Percentiles rank a stretch among this genome's conserved stretches.
phyloP scores from a whole-genome alignment of 164 flowering plant genomes.

The Akebia trifoliata region DNA sequence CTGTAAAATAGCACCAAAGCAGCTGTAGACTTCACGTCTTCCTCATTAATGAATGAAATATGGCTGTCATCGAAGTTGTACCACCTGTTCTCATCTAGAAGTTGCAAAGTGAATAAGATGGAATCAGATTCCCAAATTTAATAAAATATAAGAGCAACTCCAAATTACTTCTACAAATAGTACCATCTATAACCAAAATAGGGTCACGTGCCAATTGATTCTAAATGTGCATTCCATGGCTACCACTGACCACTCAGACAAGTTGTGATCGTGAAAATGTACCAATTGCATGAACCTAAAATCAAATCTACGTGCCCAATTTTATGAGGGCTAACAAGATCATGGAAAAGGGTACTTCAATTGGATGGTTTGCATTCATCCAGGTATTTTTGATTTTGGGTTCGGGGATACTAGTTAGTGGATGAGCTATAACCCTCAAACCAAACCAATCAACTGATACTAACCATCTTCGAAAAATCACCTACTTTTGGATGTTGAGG shows the following conservation, averaged over 20 bases:
- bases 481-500: constrained; percentile 2
- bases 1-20: constrained; percentile 93
- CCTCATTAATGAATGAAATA: constrained; percentile 72
- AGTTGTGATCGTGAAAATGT: too few relatives aligned
- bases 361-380: background rate
- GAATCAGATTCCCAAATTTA: background rate
- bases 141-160: background rate
- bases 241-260: background rate
- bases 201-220: background rate
- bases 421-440: background rate
- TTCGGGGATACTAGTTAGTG: background rate
- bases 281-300: too few relatives aligned
- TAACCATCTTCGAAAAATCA: background rate
- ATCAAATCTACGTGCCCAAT: too few relatives aligned
- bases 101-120: constrained; percentile 41
- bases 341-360: too few relatives aligned
- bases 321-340: too few relatives aligned
- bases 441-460: background rate
- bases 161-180: too few relatives aligned
- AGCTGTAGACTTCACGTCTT: constrained; percentile 82
- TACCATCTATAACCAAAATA: background rate
- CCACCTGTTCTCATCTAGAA: constrained; percentile 90
- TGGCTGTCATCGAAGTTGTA: constrained; percentile 94
- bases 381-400: background rate
- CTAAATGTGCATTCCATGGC: background rate